phyloP scores from a whole-genome alignment of 305 asterid species.

The Plantago coronopus region DNA sequence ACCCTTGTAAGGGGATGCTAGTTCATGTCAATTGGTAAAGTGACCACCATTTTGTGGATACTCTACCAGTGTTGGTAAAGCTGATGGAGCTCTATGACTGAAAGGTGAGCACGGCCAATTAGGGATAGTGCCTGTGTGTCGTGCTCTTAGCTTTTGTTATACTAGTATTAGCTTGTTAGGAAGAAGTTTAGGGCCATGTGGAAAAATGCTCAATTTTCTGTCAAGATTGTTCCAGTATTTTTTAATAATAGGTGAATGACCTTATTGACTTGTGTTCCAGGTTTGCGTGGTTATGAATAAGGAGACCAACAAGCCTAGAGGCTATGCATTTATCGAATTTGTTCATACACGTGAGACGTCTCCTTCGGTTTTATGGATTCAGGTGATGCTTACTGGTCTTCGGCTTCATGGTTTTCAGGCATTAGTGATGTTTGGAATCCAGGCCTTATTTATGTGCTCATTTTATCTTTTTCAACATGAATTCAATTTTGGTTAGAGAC shows the following conservation, averaged over 20 bases:
- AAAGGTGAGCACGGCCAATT: conserved; percentile 99
- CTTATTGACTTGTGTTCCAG: conserved; percentile 44
- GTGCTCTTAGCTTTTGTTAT: conserved; percentile 74
- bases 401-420: no score
- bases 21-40: conserved; percentile 70
- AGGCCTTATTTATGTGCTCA: background rate
- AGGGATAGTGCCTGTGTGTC: conserved; percentile 98
- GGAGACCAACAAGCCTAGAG: conserved; percentile 79
- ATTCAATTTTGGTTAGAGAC: no score
- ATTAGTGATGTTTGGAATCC: conserved; percentile 5
- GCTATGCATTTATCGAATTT: conserved; percentile 91
- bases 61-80: no score
- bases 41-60: conserved; percentile 70
- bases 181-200: no score
- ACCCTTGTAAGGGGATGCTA: conserved; percentile 99
- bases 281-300: conserved; percentile 81
- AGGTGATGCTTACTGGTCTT: no score
- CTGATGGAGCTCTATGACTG: conserved; percentile 83
- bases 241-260: conserved; percentile 23
- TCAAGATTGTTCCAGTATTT: conserved; percentile 11
- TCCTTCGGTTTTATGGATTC: no score
- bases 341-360: conserved; percentile 94
- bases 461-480: background rate
- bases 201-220: no score
- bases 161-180: no score